Base-by-base conservation (phyloP, 108 stramenopile genomes). In the Mayamaea pseudoterrestris region DNA sequence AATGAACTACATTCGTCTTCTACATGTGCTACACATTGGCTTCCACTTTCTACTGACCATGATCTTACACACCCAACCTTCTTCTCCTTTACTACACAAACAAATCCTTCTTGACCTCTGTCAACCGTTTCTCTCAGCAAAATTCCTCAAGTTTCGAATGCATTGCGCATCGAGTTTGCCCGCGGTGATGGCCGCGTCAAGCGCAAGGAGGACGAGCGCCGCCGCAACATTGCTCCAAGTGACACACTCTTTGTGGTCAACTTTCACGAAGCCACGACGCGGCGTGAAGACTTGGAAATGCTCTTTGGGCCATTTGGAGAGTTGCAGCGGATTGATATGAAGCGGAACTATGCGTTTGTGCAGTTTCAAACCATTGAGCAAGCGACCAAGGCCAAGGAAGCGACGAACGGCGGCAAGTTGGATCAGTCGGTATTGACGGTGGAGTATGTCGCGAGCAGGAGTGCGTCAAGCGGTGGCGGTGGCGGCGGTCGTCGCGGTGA, bases 321-420 rank as follows among this genome's bases (percentile, higher is more conserved):
- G 50, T 49, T 90, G 24, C 52, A 82, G 2, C 57, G 90, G 12
- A 87, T 92, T 49, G 90, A 92, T 44, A 78, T 92, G 80, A 92
- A 92, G 54, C 59, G 83, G n/a, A 92, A 92, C 59, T 92, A 86
- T 54, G 85, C 90, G 35, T 87, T 92, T 63, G 83, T 92, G 26
- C 83, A 84, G 55, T 92, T 83, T 49, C 52, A 65, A 17, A 75
- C 74, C 21, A 59, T 81, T 36, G 90, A 84, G 16, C 72, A 87
- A 36, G 85, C 90, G 2, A 77, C 50, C 28, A 50, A 62, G 22
- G 85, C 90, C 35, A 77, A 76, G 61, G 78, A 85, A 17, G 69
- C 71, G 13, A 86, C 82, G 18, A 85, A 92, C 55, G 82, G 82
- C 9, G 90, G 90, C 7, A 84, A 84, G 51, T 57, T 92, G 42